These are phyloP conservation scores for Albugo candida DNA, from an alignment of 352 stramenopile genomes.

Conservation along the genomic window DNA sequence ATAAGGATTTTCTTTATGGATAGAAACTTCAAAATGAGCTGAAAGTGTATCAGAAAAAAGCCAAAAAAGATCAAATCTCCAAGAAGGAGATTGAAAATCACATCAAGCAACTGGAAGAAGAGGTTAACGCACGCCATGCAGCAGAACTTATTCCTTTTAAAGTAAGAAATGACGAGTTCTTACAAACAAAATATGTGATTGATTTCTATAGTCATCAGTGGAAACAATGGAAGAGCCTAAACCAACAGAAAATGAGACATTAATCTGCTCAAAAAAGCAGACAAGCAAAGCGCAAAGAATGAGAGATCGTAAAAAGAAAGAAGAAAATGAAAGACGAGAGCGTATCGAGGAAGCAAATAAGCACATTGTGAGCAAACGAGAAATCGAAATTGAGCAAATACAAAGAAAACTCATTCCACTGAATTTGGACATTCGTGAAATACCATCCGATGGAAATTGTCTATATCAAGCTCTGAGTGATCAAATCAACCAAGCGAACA, in stretches of 20 bases:
- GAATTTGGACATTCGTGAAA: conserved; percentile 76
- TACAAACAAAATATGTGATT: background rate
- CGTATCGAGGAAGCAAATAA: conserved; percentile 64
- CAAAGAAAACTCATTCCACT: conserved; percentile 25
- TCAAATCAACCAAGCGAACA: conserved; percentile 55
- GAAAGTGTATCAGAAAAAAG: conserved; percentile 69
- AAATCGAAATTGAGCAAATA: conserved; percentile 69
- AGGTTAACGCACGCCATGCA: conserved; percentile 32
- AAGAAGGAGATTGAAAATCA: conserved; percentile 55
- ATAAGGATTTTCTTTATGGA: background rate
- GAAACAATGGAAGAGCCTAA: background rate
- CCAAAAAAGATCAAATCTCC: conserved; percentile 60
- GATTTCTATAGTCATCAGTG: background rate
- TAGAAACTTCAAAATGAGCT: conserved; percentile 62
- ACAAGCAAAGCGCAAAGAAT: conserved; percentile 52
- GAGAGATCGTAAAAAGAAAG: conserved; percentile 44
- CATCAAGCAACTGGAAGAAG: conserved; percentile 30
- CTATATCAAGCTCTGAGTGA: conserved; percentile 92
- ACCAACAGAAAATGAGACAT: background rate
- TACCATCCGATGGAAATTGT: conserved; percentile 93
- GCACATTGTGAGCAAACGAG: conserved; percentile 52
- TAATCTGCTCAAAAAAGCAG: conserved; percentile 1
- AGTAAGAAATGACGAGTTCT: background rate
- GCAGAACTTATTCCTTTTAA: conserved; percentile 23
- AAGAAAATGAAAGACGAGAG: conserved; percentile 47